A percentile compares a stretch with the other conserved stretches of the same genome.
Evolutionary conservation across 768 basidiomycete species (phyloP).

Genomic region (Phlegmacium glaucopus): DNA sequence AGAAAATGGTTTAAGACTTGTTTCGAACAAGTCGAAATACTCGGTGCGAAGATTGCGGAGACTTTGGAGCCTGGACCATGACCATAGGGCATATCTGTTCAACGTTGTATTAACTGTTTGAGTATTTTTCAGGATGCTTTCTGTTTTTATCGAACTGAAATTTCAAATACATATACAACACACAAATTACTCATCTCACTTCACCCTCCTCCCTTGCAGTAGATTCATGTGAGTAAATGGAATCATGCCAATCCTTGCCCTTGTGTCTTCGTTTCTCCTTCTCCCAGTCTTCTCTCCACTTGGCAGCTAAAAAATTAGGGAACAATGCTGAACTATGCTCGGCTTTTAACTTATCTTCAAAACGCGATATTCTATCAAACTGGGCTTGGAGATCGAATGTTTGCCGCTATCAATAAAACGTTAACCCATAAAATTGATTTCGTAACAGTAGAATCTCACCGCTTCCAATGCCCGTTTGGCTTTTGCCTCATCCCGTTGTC

Average conservation of each 20-base stretch:
- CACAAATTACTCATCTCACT: constrained; percentile 17
- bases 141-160: background rate
- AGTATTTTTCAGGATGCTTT: background rate
- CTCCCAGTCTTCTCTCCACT: constrained; percentile 53
- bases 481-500: constrained; percentile 67
- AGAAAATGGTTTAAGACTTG: constrained; percentile 65
- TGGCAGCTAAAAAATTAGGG: constrained; percentile 58
- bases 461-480: constrained; percentile 53
- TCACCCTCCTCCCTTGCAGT: constrained; percentile 40
- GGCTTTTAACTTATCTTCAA: constrained; percentile 52
- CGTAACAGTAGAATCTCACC: constrained; percentile 31
- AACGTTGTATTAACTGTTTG: background rate
- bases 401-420: constrained; percentile 30
- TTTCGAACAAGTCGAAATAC: constrained; percentile 56
- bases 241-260: constrained; percentile 26
- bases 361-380: constrained; percentile 56
- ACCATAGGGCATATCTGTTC: background rate
- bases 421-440: constrained; percentile 1
- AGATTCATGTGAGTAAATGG: constrained; percentile 22
- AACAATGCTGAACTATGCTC: constrained; percentile 54
- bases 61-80: constrained; percentile 16
- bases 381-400: constrained; percentile 58
- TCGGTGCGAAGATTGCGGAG: constrained; percentile 25
- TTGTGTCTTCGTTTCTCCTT: constrained; percentile 31
- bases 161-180: background rate